Base-by-base conservation (phyloP, 345 rosid species). In the Laguncularia racemosa region DNA sequence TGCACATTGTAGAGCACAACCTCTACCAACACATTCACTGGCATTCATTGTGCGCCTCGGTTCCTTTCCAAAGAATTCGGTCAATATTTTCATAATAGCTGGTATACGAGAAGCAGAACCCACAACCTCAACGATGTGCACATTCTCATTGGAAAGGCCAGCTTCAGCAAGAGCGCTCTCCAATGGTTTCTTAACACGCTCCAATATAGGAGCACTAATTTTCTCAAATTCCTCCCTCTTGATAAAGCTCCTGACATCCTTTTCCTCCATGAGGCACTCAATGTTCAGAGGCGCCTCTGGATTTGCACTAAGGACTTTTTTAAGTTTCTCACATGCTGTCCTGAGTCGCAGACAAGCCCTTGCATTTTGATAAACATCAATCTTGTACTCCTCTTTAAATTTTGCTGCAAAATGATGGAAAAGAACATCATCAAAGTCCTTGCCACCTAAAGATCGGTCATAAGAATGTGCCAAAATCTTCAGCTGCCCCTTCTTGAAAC, bases 41-140 rank as follows among this genome's bases (percentile, higher is more conserved):
- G 99, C 96, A 75, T 93, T 93, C 99, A 93, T 87, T 16, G 97
- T 87, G 15, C 95, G 85, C 67, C 96, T 79, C 4, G 97, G 97
- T 74, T 90, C 99, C 75, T 93, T 93, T n/a, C 99, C 95, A 38
- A 93, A 93, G 71, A 93, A 87, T 50, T 90, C 97, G 0, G 96
- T 79, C 53, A 93, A 53, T 50, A 93, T 90, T 74, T 79, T 93
- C 38, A 85, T 66, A 16, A 93, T 60, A 16, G 99, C 78, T 60
- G 99, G 99, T 26, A 90, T 70, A 6, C 97, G 95, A 47, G 99
- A 90, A 1, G 78, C 91, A 16, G 96, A 88, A 46, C 99, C 99
- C 51, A 93, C 84, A 47, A 93, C 92, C 84, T 93, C 99, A 46
- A 93, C 97, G 75, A 65, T 80, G 62, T 93, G 96, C 62, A 93